phyloP scores from a whole-genome alignment of 768 basidiomycete genomes.

The Suillus clintonianus region DNA sequence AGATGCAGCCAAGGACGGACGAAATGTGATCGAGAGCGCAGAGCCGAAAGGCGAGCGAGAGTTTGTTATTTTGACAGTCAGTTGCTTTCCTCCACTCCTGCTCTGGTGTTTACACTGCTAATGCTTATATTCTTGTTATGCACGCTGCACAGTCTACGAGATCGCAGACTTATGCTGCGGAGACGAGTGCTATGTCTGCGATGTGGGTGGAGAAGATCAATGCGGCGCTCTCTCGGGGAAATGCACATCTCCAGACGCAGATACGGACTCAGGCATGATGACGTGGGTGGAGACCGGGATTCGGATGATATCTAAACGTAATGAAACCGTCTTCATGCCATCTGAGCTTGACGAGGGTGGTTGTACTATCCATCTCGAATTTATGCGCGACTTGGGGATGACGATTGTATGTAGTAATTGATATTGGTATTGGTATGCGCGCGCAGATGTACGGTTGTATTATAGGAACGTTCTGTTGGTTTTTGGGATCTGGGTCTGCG shows the following conservation, averaged over 20 bases:
- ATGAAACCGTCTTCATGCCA: background rate
- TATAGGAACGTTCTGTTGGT: background rate
- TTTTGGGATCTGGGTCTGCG: background rate
- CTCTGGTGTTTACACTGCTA: background rate
- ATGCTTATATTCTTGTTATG: too few relatives aligned
- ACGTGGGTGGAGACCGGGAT: background rate
- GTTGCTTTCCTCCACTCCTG: slow-evolving; percentile 19
- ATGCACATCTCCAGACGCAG: background rate
- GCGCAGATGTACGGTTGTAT: background rate
- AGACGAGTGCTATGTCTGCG: slow-evolving; percentile 33
- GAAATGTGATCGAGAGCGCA: slow-evolving; percentile 45
- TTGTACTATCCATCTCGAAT: background rate
- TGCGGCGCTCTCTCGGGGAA: slow-evolving; percentile 18
- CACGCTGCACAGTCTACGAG: too few relatives aligned
- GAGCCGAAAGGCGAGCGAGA: slow-evolving; percentile 57
- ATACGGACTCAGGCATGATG: background rate
- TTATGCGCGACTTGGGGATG: background rate
- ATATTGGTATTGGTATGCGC: background rate
- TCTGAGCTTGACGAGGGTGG: background rate
- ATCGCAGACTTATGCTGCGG: slow-evolving; percentile 45
- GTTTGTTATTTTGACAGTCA: slow-evolving; percentile 62
- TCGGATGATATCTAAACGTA: background rate
- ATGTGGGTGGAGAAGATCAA: slow-evolving; percentile 46
- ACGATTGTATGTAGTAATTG: background rate
- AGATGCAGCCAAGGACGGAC: slow-evolving; percentile 49